phyloP scores from a whole-genome alignment of 352 stramenopile genomes.

The Phytophthora chlamydospora region DNA sequence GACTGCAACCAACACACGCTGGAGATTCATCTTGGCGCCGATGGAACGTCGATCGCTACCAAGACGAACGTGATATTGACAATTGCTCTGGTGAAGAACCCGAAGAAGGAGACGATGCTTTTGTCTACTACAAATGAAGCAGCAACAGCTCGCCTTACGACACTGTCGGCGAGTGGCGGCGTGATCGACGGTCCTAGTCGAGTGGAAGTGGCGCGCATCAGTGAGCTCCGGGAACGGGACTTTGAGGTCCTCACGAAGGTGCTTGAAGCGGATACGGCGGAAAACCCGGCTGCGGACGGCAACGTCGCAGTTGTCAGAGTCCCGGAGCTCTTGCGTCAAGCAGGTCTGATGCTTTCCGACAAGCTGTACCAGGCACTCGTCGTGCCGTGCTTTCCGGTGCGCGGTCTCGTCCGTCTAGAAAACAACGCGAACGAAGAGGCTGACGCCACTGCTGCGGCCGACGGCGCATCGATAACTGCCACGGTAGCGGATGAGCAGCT shows the following conservation, averaged over 20 bases:
- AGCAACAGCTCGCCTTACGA: slow-evolving; percentile 49
- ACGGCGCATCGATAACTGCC: background rate
- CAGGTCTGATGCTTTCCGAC: slow-evolving; percentile 36
- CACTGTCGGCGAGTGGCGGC: slow-evolving; percentile 46
- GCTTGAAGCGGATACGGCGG: slow-evolving; percentile 30
- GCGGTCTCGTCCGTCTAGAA: slow-evolving; percentile 1
- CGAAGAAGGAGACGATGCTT: slow-evolving; percentile 48
- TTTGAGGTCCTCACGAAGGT: slow-evolving; percentile 47
- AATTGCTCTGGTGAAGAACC: slow-evolving; percentile 57
- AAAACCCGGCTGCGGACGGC: slow-evolving; percentile 5
- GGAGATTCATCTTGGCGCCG: slow-evolving; percentile 49
- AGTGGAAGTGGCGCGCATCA: slow-evolving; percentile 70
- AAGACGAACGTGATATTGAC: slow-evolving; percentile 49
- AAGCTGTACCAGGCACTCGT: slow-evolving; percentile 56
- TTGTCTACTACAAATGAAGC: slow-evolving; percentile 6
- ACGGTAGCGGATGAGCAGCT: slow-evolving; percentile 4
- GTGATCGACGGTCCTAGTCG: slow-evolving; percentile 68
- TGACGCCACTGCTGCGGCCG: background rate
- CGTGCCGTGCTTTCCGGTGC: slow-evolving; percentile 29
- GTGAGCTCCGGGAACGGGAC: slow-evolving; percentile 63
- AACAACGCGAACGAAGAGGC: background rate
- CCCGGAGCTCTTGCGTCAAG: slow-evolving; percentile 41
- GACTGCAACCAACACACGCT: slow-evolving; percentile 55
- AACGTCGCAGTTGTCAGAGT: slow-evolving; percentile 38
- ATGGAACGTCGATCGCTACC: slow-evolving; percentile 31